A percentile compares a stretch with the other conserved stretches of the same genome.
phyloP scores from a whole-genome alignment of 371 early-diverging fungal species.

The Coemansia sp. region DNA sequence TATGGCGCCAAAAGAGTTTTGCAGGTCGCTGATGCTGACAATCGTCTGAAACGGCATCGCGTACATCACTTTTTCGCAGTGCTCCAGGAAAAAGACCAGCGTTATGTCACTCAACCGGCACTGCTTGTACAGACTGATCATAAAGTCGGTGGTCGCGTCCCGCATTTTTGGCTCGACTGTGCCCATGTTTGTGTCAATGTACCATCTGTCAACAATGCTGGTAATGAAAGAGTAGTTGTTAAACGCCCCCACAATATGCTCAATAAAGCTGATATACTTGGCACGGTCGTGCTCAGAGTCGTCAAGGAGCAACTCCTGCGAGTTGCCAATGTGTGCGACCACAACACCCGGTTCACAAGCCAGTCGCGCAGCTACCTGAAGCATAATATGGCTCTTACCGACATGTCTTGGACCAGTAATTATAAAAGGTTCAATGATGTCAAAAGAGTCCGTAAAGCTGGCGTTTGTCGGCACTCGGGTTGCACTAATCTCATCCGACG shows the following conservation, averaged over 20 bases:
- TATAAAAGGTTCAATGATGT: conserved; percentile 6
- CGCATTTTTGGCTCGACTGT: not conserved
- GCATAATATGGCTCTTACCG: conserved; percentile 34
- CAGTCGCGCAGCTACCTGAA: conserved; percentile 21
- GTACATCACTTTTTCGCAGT: conserved; percentile 11
- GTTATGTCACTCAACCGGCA: conserved; percentile 6
- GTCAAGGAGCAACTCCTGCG: conserved; percentile 11
- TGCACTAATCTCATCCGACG: not conserved
- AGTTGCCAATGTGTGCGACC: conserved; percentile 17
- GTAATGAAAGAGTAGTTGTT: not conserved
- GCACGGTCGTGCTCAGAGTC: not conserved
- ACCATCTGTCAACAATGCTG: conserved; percentile 14
- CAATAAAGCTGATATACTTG: conserved; percentile 20
- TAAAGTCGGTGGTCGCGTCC: conserved; percentile 4
- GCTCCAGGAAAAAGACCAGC: conserved; percentile 19
- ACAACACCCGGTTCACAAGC: conserved; percentile 19
- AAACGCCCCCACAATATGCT: conserved; percentile 19
- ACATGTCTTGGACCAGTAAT: conserved; percentile 28
- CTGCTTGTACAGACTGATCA: not conserved
- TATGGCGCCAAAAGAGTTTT: not conserved
- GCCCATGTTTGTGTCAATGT: conserved; percentile 12
- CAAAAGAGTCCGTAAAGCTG: not conserved
- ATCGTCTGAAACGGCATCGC: not conserved
- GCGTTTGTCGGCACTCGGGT: not conserved
- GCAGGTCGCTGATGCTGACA: not conserved